phyloP scores from a whole-genome alignment of 257 asterid genomes.

The Schizonepeta tenuifolia region DNA sequence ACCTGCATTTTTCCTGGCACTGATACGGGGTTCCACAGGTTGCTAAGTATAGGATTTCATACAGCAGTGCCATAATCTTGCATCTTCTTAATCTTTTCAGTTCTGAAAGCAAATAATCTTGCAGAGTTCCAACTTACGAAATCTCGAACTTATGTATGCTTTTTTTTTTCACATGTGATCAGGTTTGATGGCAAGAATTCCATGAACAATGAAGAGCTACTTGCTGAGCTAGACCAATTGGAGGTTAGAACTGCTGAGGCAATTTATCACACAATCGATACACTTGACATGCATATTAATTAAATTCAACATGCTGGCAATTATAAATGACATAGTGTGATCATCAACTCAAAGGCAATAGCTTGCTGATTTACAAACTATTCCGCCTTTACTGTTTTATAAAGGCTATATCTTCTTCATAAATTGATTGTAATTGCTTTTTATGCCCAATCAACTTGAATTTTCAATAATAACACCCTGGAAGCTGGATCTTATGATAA shows the following conservation, averaged over 20 bases:
- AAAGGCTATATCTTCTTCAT: neutral
- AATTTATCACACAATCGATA: neutral
- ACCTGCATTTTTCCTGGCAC: neutral
- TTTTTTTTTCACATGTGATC: no score
- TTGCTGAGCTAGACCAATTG: slow-evolving; percentile 62
- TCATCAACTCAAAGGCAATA: neutral
- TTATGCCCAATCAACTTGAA: neutral
- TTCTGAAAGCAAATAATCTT: slow-evolving; percentile 17
- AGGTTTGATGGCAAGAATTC: slow-evolving; percentile 59
- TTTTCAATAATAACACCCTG: slow-evolving; percentile 1
- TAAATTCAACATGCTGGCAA: neutral
- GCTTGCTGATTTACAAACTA: neutral
- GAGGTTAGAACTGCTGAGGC: slow-evolving; percentile 55
- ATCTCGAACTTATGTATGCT: neutral
- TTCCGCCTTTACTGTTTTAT: neutral
- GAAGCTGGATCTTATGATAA: neutral
- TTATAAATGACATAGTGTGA: neutral
- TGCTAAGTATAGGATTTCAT: slow-evolving; percentile 13
- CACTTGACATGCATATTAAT: neutral
- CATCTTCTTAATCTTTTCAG: slow-evolving; percentile 24
- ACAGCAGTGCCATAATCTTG: slow-evolving; percentile 11
- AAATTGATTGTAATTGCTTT: slow-evolving; percentile 15
- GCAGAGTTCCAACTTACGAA: slow-evolving; percentile 14
- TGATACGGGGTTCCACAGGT: neutral
- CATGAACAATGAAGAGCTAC: slow-evolving; percentile 46